Base-by-base conservation (phyloP, 2,329 filamentous ascomycete species). In the Hypoxylon sp. region DNA sequence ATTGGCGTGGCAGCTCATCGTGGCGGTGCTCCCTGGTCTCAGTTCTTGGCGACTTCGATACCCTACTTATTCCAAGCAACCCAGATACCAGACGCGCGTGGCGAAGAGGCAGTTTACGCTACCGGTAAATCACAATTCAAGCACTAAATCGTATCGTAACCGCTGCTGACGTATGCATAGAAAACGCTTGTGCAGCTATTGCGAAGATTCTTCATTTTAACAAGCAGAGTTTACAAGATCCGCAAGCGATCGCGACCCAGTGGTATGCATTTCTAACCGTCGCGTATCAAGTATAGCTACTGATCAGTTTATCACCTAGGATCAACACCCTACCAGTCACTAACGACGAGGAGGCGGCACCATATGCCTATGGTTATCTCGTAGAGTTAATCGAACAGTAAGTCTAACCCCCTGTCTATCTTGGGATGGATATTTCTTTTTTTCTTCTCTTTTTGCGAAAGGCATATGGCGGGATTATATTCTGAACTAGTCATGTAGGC, bases 191-290 rank as follows among this genome's bases (percentile, higher is more conserved):
- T 74, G 95, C 96, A 46, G 94, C 94, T 73, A 96, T 99, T 76
- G 96, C 96, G 37, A 99, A 99, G 86, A 95, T 99, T 59, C 85
- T 99, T 71, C 94, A 97, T 79, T 98, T 91, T 83, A 98, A 97
- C 81, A 84, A 90, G 24, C 85, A 85, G 73, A 92, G 92, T 78
- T 90, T 99, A 17, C 85, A 85, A 59, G 93, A 97, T 75, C 85
- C 88, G 54, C 91, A 96, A 76, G 87, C 92, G 39, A 86, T 98
- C 26, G 90, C 94, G 46, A 83, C 85, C n/a, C 91, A 92, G 78
- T 99, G 96, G 76, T 77, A 65, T 47, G 66, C 54, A 51, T 19
- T n/a, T 61, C 11, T 26, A 39, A 26, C 33, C 4, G 3, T 37
- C 17, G 9, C 8, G 14, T 17, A 8, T 19, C 33, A 24, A 44